Percentiles rank a stretch among this genome's conserved stretches.
Evolutionary conservation across 768 basidiomycete species (phyloP).

Genomic region (Hysterangium stoloniferum): DNA sequence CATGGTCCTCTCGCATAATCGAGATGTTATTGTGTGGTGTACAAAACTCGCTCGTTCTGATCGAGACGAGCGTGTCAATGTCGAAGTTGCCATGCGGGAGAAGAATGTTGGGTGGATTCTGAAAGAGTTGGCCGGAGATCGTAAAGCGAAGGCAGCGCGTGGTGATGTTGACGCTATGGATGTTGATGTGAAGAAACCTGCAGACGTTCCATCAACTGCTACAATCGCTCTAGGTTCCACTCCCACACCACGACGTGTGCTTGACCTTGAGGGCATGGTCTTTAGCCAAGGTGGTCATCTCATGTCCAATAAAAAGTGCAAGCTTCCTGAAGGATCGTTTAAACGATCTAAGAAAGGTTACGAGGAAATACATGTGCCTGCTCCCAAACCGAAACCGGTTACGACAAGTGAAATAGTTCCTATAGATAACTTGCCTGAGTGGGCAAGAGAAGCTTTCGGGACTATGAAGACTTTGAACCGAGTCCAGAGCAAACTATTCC

Average conservation of each 20-base stretch:
- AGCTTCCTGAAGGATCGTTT: slow-evolving; percentile 95
- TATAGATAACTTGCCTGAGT: slow-evolving; percentile 65
- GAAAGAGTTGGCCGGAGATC: slow-evolving; percentile 77
- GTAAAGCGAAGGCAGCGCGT: slow-evolving; percentile 43
- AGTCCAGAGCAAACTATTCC: slow-evolving; percentile 89
- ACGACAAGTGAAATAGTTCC: slow-evolving; percentile 63
- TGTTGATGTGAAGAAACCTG: slow-evolving; percentile 44
- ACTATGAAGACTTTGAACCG: slow-evolving; percentile 72
- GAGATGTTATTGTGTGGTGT: slow-evolving; percentile 96
- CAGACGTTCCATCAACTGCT: slow-evolving; percentile 65
- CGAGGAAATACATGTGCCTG: slow-evolving; percentile 96
- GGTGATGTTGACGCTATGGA: slow-evolving; percentile 62
- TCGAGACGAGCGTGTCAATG: slow-evolving; percentile 82
- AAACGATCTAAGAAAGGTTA: slow-evolving; percentile 95
- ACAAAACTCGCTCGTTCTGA: slow-evolving; percentile 89
- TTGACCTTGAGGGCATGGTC: slow-evolving; percentile 92
- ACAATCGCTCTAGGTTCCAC: slow-evolving; percentile 84
- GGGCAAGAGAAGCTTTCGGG: slow-evolving; percentile 80
- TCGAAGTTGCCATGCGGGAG: slow-evolving; percentile 98
- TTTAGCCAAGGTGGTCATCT: slow-evolving; percentile 94
- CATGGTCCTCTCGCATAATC: slow-evolving; percentile 86
- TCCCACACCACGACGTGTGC: slow-evolving; percentile 72
- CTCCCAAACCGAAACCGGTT: slow-evolving; percentile 70
- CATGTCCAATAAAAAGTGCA: slow-evolving; percentile 99
- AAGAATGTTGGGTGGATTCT: slow-evolving; percentile 96